Conservation (phyloP, 371 early-diverging fungal genomes). For the Rhizopus stolonifer region DNA sequence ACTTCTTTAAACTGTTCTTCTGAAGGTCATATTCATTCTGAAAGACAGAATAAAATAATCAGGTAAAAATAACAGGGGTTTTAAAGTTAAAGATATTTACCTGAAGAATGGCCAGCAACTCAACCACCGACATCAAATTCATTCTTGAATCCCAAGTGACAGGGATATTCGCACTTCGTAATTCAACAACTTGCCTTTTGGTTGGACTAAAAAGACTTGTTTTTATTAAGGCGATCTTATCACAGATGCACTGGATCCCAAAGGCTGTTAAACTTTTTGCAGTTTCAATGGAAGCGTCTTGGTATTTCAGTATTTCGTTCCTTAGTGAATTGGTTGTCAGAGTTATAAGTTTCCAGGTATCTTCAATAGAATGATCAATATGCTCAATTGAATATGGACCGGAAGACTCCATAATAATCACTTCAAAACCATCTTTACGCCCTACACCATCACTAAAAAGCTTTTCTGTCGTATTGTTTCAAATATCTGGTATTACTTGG, state of each 20-base stretch:
- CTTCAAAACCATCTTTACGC: slow-evolving; percentile 8
- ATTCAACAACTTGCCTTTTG: slow-evolving; percentile 13
- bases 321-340: slow-evolving; percentile 9
- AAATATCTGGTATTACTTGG: slow-evolving; percentile 9
- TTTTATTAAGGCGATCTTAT: slow-evolving; percentile 11
- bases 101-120: slow-evolving; percentile 13
- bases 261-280: slow-evolving; percentile 14
- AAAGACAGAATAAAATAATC: slow-evolving; percentile 10
- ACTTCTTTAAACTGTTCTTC: slow-evolving; percentile 9
- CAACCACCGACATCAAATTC: slow-evolving; percentile 6
- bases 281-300: slow-evolving; percentile 11
- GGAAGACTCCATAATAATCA: slow-evolving; percentile 8
- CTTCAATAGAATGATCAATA: slow-evolving; percentile 5
- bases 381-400: slow-evolving; percentile 6
- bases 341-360: slow-evolving; percentile 9
- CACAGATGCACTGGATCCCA: slow-evolving; percentile 9
- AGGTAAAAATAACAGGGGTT: slow-evolving; percentile 14
- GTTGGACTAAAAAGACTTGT: slow-evolving; percentile 10
- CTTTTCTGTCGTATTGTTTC: slow-evolving; percentile 13
- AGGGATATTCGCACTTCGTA: slow-evolving; percentile 13
- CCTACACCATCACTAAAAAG: slow-evolving; percentile 9
- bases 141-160: slow-evolving; percentile 14
- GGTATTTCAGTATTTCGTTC: slow-evolving; percentile 14
- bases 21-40: slow-evolving; percentile 4
- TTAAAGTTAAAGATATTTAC: slow-evolving; percentile 12